phyloP scores from a whole-genome alignment of 1,284 basidiomycete species.

The Pisolithus thermaeus region DNA sequence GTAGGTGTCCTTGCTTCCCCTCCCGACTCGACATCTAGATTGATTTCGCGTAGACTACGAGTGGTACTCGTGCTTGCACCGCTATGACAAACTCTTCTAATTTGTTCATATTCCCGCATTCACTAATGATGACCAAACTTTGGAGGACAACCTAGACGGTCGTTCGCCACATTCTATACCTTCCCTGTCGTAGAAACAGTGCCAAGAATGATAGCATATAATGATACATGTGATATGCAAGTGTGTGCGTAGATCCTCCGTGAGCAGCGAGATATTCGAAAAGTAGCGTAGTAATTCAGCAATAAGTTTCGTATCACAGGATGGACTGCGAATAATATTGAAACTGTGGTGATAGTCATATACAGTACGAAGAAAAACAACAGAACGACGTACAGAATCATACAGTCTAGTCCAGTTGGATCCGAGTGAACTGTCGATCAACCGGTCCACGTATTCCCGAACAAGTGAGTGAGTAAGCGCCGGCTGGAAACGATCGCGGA shows the following conservation, averaged over 20 bases:
- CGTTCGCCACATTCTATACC: background rate
- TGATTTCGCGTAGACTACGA: constrained; percentile 52
- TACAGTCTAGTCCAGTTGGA: constrained; percentile 91
- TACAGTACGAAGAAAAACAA: background rate
- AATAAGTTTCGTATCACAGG: constrained; percentile 35
- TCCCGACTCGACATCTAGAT: background rate
- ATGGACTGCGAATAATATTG: constrained; percentile 87
- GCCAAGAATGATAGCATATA: background rate
- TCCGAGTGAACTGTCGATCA: constrained; percentile 86
- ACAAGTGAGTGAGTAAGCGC: constrained; percentile 83
- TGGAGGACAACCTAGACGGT: background rate
- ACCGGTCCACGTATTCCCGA: constrained; percentile 81
- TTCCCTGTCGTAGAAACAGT: background rate
- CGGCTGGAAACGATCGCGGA: constrained; percentile 93
- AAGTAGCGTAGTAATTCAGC: background rate
- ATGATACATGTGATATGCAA: constrained; percentile 3
- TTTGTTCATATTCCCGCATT: constrained; percentile 1
- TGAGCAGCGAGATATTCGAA: background rate
- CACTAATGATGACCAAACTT: background rate
- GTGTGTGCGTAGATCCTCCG: background rate
- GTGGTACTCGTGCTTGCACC: constrained; percentile 75
- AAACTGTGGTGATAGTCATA: constrained; percentile 37
- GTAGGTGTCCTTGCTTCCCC: constrained; percentile 29
- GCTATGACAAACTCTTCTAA: constrained; percentile 59
- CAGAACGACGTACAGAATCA: constrained; percentile 63